Evolutionary conservation across 2,329 filamentous ascomycete species (phyloP).

Genomic region (Gyromitra esculenta): DNA sequence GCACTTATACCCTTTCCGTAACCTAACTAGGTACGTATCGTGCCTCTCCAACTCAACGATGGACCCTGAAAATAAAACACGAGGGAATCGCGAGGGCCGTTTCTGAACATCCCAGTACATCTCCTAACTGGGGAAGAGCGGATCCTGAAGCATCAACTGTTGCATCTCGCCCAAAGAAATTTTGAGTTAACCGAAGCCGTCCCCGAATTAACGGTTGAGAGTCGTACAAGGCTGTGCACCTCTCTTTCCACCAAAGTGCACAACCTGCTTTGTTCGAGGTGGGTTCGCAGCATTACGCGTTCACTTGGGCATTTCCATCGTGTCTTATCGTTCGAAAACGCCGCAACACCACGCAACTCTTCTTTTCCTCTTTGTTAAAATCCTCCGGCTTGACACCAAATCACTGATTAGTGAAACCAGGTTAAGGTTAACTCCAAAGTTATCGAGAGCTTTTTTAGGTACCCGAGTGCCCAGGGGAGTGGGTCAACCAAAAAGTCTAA

Average conservation of each 20-base stretch:
- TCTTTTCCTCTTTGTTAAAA: background rate
- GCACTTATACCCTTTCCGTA: background rate
- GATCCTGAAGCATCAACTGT: constrained; percentile 3
- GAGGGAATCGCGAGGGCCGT: constrained; percentile 12
- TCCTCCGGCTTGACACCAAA: background rate
- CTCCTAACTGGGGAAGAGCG: constrained; percentile 8
- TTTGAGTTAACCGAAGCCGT: background rate
- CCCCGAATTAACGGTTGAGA: background rate
- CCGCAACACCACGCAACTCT: background rate
- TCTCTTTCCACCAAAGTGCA: constrained; percentile 5
- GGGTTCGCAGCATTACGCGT: constrained; percentile 2
- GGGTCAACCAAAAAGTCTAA: background rate
- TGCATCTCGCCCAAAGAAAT: background rate
- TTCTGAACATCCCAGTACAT: constrained; percentile 24
- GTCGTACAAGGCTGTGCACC: constrained; percentile 22
- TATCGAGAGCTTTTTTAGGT: background rate
- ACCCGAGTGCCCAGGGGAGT: background rate
- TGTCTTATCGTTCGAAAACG: constrained; percentile 1
- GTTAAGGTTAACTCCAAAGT: constrained; percentile 4
- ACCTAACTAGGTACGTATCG: background rate
- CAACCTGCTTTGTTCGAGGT: background rate
- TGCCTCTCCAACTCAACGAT: background rate
- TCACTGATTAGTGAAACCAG: background rate
- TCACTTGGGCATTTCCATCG: constrained; percentile 1
- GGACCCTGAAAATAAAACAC: constrained; percentile 21